Evolutionary conservation across 2,329 filamentous ascomycete genomes (phyloP), one percentile per base, ranked within the genome.

Genomic region (Clathrospora elynae): DNA sequence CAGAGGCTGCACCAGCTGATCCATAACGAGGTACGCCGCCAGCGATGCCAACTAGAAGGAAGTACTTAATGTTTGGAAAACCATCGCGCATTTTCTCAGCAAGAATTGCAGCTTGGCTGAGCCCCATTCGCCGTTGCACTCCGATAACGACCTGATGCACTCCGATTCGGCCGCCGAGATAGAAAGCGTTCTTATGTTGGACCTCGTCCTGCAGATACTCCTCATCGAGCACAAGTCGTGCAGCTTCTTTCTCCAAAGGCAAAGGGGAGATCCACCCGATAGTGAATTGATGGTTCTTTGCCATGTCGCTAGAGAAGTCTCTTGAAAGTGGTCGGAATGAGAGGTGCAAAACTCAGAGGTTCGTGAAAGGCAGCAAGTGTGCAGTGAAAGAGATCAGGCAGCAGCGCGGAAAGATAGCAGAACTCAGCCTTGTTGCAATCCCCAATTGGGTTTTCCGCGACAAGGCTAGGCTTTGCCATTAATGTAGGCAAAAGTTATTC

Each of bases 201-300:
- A 53, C 35, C 10, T 49, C 33, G 5, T 35, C 46, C 28, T 47
- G 26, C 6, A 28, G 34, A 13, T 69, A 56, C 16, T 52, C 36
- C 10, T 52, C 42, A 35, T 71, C 66, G 0, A 71, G 53, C 51
- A 67, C 55, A 2, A 52, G 54, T 22, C 51, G 45, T 1, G 61
- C 57, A 1, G 63, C 67, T 4, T 62, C 53, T 17, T 61, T 58
- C 42, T 72, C 68, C 7, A 59, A 31, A 1, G 55, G 55, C 5
- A 72, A 50, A 1, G 64, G 64, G 38, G 58, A 63, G 6, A 71
- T 51, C 67, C 66, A 71, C 14, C 57, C 64, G 2, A 70, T 51
- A 2, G 55, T 62, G 35, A 67, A 71, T 7, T 31, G 31, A 12
- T 46, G 31, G 11, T 46, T 46, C n/a, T 10, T 37, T 11, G 24